Evolutionary conservation across 148 eudicot species (phyloP).

Genomic region (Vaccinium darrowii): DNA sequence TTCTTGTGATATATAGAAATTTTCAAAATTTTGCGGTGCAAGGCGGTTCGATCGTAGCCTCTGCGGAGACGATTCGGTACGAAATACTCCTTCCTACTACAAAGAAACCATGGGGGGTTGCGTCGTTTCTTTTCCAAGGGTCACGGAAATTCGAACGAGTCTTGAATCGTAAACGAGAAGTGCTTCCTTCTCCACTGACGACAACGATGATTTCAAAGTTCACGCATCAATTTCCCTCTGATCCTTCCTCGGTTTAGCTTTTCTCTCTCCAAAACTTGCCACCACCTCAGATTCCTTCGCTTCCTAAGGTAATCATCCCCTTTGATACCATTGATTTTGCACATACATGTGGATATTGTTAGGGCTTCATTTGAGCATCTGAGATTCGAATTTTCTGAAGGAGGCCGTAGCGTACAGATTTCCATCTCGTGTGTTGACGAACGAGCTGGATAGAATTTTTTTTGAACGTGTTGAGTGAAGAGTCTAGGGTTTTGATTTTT

Average conservation of each 20-base stretch:
- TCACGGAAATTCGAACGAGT: conserved; percentile 22
- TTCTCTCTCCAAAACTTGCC: background rate
- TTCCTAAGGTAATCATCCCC: conserved; percentile 2
- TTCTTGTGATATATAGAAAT: background rate
- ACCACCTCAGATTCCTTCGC: background rate
- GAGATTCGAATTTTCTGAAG: background rate
- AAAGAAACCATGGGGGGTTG: background rate
- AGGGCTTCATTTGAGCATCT: background rate
- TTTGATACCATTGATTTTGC: background rate
- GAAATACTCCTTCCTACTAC: too few species aligned
- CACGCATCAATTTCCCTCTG: background rate
- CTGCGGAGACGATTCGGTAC: background rate
- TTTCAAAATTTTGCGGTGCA: background rate
- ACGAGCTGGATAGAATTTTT: background rate
- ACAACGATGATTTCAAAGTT: background rate
- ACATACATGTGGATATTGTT: background rate
- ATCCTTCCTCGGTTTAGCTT: background rate
- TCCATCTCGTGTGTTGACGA: background rate
- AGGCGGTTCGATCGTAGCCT: background rate
- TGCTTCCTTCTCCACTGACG: background rate
- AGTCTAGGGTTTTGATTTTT: background rate
- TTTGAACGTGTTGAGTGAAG: background rate
- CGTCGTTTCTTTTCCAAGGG: conserved; percentile 20
- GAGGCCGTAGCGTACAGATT: background rate
- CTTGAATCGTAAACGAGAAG: conserved; percentile 12